These are phyloP conservation scores for Gaeumannomyces tritici DNA, from an alignment of 2,329 filamentous ascomycete species.

Conservation along the genomic window DNA sequence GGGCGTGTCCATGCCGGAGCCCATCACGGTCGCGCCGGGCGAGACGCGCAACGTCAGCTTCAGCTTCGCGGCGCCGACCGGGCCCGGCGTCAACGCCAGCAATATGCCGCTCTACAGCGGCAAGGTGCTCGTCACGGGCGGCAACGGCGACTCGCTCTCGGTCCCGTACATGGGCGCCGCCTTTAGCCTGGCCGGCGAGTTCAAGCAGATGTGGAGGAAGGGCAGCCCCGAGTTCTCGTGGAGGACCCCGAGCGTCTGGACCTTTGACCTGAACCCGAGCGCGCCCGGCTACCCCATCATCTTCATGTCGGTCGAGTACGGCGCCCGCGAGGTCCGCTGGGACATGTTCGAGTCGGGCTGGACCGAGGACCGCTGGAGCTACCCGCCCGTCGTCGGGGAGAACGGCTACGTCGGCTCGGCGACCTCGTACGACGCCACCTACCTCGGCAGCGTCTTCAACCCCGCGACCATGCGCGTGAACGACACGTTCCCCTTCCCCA, in stretches of 20 bases:
- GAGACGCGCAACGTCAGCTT: constrained; percentile 14
- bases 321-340: constrained; percentile 18
- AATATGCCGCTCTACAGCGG: background rate
- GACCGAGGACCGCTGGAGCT: constrained; percentile 13
- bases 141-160: constrained; percentile 2
- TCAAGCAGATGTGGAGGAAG: constrained; percentile 2
- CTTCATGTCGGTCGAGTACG: constrained; percentile 14
- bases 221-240: background rate
- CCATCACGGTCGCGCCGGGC: constrained; percentile 8
- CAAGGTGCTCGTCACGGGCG: background rate
- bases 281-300: constrained; percentile 19
- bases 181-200: constrained; percentile 5
- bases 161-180: background rate
- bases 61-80: constrained; percentile 14
- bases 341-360: constrained; percentile 16
- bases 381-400: constrained; percentile 14
- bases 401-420: constrained; percentile 14
- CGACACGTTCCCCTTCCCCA: background rate
- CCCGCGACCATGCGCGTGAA: background rate
- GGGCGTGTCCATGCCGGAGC: background rate
- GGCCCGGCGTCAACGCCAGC: background rate
- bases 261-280: constrained; percentile 15
- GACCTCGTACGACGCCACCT: constrained; percentile 1
- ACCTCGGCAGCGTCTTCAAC: background rate
- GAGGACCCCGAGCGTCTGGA: constrained; percentile 1